Evolutionary conservation across 768 basidiomycete species (phyloP).

Genomic region (Dacryopinax spathularia): DNA sequence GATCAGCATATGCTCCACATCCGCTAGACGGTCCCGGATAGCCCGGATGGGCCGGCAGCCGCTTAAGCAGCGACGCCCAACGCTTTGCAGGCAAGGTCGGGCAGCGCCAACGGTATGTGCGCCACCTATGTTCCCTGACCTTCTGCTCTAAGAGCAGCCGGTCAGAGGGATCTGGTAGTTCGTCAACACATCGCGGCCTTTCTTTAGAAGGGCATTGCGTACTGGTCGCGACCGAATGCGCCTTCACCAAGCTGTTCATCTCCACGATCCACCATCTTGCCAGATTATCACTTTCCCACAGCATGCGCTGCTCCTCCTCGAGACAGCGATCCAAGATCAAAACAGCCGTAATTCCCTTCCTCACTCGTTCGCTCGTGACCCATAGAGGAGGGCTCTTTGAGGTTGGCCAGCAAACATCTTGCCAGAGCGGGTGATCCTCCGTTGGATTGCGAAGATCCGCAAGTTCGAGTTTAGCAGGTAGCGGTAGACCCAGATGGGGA

Average conservation of each 20-base stretch:
- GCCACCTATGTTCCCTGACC: background rate
- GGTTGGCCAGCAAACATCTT: background rate
- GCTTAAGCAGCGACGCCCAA: background rate
- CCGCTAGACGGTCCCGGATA: background rate
- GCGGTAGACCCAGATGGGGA: background rate
- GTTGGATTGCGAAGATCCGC: background rate
- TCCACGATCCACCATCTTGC: background rate
- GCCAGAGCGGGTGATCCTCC: slow-evolving; percentile 1
- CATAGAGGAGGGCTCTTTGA: background rate
- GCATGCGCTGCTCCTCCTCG: background rate
- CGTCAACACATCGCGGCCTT: no score
- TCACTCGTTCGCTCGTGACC: background rate
- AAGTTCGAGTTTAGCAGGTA: background rate
- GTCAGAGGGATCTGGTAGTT: background rate
- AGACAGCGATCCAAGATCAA: background rate
- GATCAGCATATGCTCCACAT: background rate
- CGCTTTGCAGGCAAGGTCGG: background rate
- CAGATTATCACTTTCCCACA: background rate
- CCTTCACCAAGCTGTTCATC: background rate
- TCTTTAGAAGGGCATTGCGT: background rate
- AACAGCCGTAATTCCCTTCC: background rate
- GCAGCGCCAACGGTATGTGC: background rate
- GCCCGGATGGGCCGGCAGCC: background rate
- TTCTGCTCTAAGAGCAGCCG: background rate
- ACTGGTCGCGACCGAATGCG: background rate